These are phyloP conservation scores for Globisporangium polare DNA, from an alignment of 352 stramenopile genomes.

Conservation along the genomic window DNA sequence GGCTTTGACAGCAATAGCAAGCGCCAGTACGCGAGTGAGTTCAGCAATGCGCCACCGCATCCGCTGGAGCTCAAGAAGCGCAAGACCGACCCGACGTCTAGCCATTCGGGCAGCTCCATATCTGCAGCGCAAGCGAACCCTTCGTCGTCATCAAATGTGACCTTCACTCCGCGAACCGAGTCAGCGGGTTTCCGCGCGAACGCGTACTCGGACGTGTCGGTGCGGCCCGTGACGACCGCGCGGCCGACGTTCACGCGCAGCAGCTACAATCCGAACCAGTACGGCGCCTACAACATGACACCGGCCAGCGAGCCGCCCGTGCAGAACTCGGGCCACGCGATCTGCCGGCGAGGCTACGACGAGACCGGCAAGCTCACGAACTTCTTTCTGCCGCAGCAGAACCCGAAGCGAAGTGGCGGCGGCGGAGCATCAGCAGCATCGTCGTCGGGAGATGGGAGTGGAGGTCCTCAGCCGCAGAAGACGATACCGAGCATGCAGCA, in stretches of 20 bases:
- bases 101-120: conserved; percentile 1
- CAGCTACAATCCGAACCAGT: conserved; percentile 66
- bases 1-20: conserved; percentile 25
- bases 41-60: conserved; percentile 15
- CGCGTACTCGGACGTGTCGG: conserved; percentile 62
- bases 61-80: conserved; percentile 57
- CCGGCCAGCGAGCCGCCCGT: conserved; percentile 39
- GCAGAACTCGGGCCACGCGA: conserved; percentile 24
- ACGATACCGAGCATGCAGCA: conserved; percentile 47
- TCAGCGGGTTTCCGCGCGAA: conserved; percentile 39
- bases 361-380: conserved; percentile 77
- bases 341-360: conserved; percentile 67
- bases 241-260: conserved; percentile 43
- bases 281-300: conserved; percentile 56
- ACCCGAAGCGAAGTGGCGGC: conserved; percentile 23
- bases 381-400: conserved; percentile 66
- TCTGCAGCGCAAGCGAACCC: conserved; percentile 5
- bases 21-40: conserved; percentile 22
- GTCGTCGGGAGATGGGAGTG: neutral
- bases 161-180: conserved; percentile 30
- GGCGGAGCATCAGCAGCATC: too few species aligned
- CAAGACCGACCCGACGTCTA: conserved; percentile 29
- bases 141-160: neutral
- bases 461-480: conserved; percentile 32
- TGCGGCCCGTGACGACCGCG: conserved; percentile 35